Percentiles rank a stretch among this genome's conserved stretches.
Conservation (phyloP, 2,329 filamentous ascomycete genomes). For the Curvularia verruculosa region DNA sequence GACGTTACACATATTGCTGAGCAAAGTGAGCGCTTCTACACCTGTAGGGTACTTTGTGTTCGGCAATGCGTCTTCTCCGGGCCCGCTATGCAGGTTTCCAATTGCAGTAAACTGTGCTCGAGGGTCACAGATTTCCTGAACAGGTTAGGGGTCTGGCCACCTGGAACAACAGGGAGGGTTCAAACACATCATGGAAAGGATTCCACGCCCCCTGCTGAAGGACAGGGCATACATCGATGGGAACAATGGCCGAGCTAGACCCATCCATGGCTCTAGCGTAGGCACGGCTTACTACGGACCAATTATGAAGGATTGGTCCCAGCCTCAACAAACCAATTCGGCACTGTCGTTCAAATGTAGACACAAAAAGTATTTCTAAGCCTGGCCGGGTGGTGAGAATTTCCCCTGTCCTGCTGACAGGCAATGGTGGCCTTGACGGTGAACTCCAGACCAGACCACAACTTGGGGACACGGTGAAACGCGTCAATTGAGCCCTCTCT, state of each 20-base stretch:
- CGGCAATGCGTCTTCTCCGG: conserved; percentile 52
- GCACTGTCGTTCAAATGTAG: conserved; percentile 3
- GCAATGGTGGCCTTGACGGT: conserved; percentile 15
- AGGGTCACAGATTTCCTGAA: conserved; percentile 40
- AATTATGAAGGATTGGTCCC: conserved; percentile 4
- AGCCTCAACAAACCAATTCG: conserved; percentile 4
- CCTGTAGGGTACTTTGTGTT: conserved; percentile 54
- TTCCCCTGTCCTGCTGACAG: conserved; percentile 20
- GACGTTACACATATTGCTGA: conserved; percentile 56
- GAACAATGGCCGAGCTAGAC: conserved; percentile 49
- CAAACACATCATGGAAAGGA: conserved; percentile 53
- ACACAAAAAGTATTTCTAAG: conserved; percentile 11
- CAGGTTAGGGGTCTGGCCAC: conserved; percentile 16
- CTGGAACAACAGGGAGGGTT: conserved; percentile 6
- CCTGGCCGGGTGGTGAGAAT: conserved; percentile 8
- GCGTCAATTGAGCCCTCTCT: conserved; percentile 28
- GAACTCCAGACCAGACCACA: conserved; percentile 20
- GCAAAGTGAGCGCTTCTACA: conserved; percentile 49
- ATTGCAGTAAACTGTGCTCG: conserved; percentile 57
- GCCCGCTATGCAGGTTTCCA: conserved; percentile 57
- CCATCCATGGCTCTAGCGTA: conserved; percentile 21
- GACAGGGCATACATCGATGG: conserved; percentile 57
- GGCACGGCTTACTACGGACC: conserved; percentile 12
- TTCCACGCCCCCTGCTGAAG: conserved; percentile 56
- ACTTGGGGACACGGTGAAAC: conserved; percentile 19